Evolutionary conservation across 2,329 filamentous ascomycete species (phyloP).

Genomic region (Beauveria sp.): DNA sequence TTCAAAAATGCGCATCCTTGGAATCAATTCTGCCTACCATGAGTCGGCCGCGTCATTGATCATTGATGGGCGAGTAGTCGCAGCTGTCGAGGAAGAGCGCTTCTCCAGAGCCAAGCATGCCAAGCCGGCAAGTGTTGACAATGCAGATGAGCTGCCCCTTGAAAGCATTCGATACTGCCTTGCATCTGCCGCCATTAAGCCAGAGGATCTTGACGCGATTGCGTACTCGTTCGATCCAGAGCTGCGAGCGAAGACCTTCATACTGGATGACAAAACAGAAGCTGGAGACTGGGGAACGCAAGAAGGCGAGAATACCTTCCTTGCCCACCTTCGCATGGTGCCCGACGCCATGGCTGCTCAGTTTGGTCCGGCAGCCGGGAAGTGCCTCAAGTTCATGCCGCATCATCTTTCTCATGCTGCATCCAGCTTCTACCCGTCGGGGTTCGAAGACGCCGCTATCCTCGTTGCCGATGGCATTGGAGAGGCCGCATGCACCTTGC

Average conservation of each 20-base stretch:
- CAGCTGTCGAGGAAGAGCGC: slow-evolving; percentile 1
- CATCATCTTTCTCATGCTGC: slow-evolving; percentile 5
- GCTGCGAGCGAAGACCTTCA: neutral
- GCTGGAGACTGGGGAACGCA: slow-evolving; percentile 3
- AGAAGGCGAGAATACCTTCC: slow-evolving; percentile 1
- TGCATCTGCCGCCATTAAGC: neutral
- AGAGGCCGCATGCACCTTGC: slow-evolving; percentile 1
- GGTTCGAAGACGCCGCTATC: neutral
- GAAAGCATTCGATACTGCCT: slow-evolving; percentile 3
- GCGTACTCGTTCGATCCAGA: slow-evolving; percentile 3
- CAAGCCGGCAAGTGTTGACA: slow-evolving; percentile 1
- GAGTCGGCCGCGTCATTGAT: neutral
- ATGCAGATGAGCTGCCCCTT: slow-evolving; percentile 2
- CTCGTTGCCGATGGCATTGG: slow-evolving; percentile 7
- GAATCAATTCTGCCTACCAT: slow-evolving; percentile 1
- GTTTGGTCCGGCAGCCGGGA: neutral
- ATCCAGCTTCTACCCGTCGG: slow-evolving; percentile 4
- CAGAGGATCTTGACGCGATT: slow-evolving; percentile 1
- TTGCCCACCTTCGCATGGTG: neutral
- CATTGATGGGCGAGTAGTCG: neutral
- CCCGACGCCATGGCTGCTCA: neutral
- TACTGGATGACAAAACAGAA: slow-evolving; percentile 1
- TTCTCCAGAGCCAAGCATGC: slow-evolving; percentile 1
- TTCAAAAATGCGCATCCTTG: neutral
- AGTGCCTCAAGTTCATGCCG: neutral